A percentile compares a stretch with the other conserved stretches of the same genome.
phyloP scores from a whole-genome alignment of 2,329 filamentous ascomycete species.

The Talaromyces sp. region DNA sequence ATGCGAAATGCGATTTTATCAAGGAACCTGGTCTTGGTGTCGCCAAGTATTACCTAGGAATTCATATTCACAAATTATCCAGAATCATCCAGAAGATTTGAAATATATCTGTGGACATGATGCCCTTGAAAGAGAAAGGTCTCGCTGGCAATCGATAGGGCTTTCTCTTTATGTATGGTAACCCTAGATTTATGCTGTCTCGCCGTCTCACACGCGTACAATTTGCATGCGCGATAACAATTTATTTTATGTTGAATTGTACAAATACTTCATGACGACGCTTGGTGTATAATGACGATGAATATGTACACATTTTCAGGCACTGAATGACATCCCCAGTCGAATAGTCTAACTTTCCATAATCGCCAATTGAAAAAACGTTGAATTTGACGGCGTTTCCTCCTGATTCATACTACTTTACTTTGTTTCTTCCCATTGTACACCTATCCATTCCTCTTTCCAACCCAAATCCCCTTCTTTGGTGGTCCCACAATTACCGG shows the following conservation, averaged over 20 bases:
- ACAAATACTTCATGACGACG: neutral
- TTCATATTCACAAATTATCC: neutral
- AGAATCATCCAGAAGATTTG: neutral
- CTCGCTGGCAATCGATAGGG: neutral
- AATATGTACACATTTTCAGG: neutral
- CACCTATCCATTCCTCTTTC: slow-evolving; percentile 93
- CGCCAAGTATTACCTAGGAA: neutral
- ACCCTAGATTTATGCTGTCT: neutral
- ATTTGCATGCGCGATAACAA: neutral
- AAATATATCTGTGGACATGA: neutral
- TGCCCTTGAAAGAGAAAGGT: neutral
- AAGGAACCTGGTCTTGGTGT: neutral
- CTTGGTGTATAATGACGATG: neutral
- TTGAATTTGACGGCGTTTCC: neutral
- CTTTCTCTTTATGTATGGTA: neutral
- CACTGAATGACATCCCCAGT: neutral
- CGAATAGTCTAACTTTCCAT: neutral
- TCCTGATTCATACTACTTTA: slow-evolving; percentile 20
- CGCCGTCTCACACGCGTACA: neutral
- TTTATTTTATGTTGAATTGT: neutral
- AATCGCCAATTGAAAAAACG: neutral
- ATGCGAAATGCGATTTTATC: neutral
- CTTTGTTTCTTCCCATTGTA: slow-evolving; percentile 84
- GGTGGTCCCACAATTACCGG: slow-evolving; percentile 69
- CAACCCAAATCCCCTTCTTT: slow-evolving; percentile 67